Evolutionary conservation across 2,329 filamentous ascomycete genomes (phyloP), one percentile per base, ranked within the genome.

Genomic region (Xylaria sp.): DNA sequence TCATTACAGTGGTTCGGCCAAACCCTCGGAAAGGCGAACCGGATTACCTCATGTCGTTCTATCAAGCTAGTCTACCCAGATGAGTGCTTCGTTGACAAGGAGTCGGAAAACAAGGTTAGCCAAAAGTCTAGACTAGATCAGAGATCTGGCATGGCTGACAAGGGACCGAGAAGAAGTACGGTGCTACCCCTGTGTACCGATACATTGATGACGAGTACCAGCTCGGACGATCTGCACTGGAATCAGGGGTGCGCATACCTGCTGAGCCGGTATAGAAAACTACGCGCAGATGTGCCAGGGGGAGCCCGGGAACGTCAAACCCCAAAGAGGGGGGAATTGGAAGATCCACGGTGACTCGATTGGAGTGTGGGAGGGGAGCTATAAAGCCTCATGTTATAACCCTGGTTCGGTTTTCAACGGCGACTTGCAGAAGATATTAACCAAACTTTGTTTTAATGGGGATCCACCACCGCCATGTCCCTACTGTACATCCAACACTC

Each of bases 401-500:
- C 67, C 46, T 55, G 54, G 60, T 69, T 76, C 70, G 75, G 75
- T 73, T 75, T 56, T 71, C 71, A 61, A 72, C 76, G 76, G 75
- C 73, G 73, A 70, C 70, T 67, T 78, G 76, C 75, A 78, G 75
- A 72, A 72, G 71, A 75, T 72, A n/a, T n/a, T n/a, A 76, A 70
- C 75, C 75, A 76, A 72, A 71, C 73, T 75, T 70, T 74, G 74
- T 72, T 67, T 77, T 70, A 69, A 72, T 68, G 68, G 72, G 72
- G 74, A 66, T 73, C 72, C 71, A 73, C 66, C 23, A 69, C 51
- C 56, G 62, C 63, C 65, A 52, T 64, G 73, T 69, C 70, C 68
- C 60, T 68, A 25, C 23, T 25, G 23, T 25, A 57, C 69, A 73
- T 73, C 69, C 68, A 58, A 23, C 60, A 64, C 57, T 65, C 55